Conservation (phyloP, 352 stramenopile species). For the Pythium brachiatum region DNA sequence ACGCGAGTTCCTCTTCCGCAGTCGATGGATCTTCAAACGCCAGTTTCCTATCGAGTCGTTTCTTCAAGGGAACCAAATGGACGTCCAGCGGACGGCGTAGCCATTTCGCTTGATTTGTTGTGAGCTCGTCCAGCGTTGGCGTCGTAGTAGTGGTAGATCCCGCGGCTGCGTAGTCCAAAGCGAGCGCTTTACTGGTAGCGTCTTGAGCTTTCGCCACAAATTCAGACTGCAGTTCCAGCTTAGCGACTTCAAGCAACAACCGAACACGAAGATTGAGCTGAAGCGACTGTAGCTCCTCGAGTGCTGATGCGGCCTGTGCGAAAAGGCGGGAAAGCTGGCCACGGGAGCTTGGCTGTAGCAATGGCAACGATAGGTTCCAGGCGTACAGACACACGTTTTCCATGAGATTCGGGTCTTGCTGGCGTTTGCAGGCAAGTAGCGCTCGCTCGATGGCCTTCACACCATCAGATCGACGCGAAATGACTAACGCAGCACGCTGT, state of each 20-base stretch:
- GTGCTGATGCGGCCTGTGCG: conserved; percentile 40
- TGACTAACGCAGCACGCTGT: conserved; percentile 33
- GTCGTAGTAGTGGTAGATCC: background rate
- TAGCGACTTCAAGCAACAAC: conserved; percentile 80
- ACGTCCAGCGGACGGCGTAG: conserved; percentile 52
- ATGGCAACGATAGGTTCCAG: conserved; percentile 80
- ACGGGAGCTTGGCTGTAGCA: conserved; percentile 74
- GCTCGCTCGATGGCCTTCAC: conserved; percentile 78
- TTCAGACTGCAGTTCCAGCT: conserved; percentile 82
- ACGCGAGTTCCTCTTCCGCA: conserved; percentile 42
- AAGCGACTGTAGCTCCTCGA: conserved; percentile 85
- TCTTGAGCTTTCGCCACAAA: conserved; percentile 81
- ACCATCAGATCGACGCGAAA: conserved; percentile 61
- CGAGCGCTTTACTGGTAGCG: conserved; percentile 57
- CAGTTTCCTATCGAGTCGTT: conserved; percentile 61
- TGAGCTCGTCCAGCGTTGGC: conserved; percentile 32
- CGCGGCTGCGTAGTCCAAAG: conserved; percentile 56
- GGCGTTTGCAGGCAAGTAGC: conserved; percentile 72
- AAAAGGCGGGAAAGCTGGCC: conserved; percentile 74
- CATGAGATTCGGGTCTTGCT: conserved; percentile 71
- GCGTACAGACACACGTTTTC: conserved; percentile 76
- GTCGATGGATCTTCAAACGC: conserved; percentile 41
- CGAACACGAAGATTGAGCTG: conserved; percentile 73
- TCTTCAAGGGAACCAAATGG: conserved; percentile 63
- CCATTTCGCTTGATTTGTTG: conserved; percentile 33